Conservation (phyloP, 345 rosid genomes). For the Clarkia xantiana region DNA sequence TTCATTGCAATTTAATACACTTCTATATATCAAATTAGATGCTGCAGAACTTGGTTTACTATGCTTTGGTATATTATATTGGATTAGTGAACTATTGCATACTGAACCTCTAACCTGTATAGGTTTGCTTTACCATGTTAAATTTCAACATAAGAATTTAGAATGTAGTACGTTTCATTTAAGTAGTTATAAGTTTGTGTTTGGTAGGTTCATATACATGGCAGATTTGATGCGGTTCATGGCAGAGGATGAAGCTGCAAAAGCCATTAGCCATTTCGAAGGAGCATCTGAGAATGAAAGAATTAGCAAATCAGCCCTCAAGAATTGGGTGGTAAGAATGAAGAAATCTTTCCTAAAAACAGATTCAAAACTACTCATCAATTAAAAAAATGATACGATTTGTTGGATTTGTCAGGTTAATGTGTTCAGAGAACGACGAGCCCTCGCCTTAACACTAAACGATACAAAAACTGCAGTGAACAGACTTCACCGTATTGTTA, state of each 20-base stretch:
- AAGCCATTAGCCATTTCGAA: constrained; percentile 14
- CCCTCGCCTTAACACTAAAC: constrained; percentile 27
- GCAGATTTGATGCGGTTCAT: constrained; percentile 16
- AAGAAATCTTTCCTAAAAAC: no score
- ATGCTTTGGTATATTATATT: no score
- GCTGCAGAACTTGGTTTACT: no score
- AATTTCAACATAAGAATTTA: no score
- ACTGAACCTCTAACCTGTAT: no score
- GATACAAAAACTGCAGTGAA: constrained; percentile 41
- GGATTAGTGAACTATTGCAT: no score
- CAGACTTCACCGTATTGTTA: constrained; percentile 27
- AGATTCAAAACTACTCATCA: no score
- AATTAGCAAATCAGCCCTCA: constrained; percentile 11
- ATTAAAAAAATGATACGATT: no score
- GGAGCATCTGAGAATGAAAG: constrained; percentile 8
- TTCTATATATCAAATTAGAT: no score
- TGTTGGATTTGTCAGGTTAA: constrained; percentile 26
- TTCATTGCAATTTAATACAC: no score
- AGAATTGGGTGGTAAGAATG: constrained; percentile 14
- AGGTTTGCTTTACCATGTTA: no score
- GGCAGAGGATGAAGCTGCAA: constrained; percentile 13
- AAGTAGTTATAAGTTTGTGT: not conserved
- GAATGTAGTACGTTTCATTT: no score
- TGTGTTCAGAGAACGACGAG: constrained; percentile 35
- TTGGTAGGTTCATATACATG: constrained; percentile 8